Evolutionary conservation across 2,329 filamentous ascomycete species (phyloP), one percentile per base, ranked within the genome.

Genomic region (Fusarium circinatum): DNA sequence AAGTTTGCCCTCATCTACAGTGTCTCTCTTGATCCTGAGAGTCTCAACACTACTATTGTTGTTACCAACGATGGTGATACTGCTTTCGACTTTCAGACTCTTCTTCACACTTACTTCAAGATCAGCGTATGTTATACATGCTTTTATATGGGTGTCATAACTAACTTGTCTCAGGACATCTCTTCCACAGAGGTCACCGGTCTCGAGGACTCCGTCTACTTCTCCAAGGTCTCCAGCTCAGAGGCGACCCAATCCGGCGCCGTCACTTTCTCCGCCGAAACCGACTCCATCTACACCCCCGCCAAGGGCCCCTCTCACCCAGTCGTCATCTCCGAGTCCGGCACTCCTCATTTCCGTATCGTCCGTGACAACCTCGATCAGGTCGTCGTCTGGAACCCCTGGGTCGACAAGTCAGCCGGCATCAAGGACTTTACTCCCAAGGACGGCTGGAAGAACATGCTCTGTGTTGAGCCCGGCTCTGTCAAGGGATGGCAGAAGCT

Each of bases 341-440:
- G 90, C 68, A 88, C 88, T 78, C 86, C 91, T 20, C 85, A 88
- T 57, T 95, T 93, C 85, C 90, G 91, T 68, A 87, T 98, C 62
- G 89, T 92, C 45, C 90, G 96, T 70, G 94, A 98, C 83, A 95
- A 94, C 75, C 88, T 99, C 75, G 89, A 89, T 71, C 94, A 98
- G 76, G 91, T 96, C 22, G 96, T 98, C 3, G 93, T 98, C 36
- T 99, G 96, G 96, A 99, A 99, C 84, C 96, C 96, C 4, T 98
- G 96, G 95, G 87, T 88, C 45, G 94, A 95, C 73, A 97, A 97
- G 86, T 91, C 94, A 3, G 89, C 91, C 77, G 88, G 88, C 10
- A 97, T 98, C 85, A 91, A 86, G 59, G 96, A 99, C 83, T 98
- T 98, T 81, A 89, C 89, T 66, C 96, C 96, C 56, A 93, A 97